Evolutionary conservation across 768 basidiomycete species (phyloP), one percentile per base, ranked within the genome.

Genomic region (Tylopilus vinaceipallidus): DNA sequence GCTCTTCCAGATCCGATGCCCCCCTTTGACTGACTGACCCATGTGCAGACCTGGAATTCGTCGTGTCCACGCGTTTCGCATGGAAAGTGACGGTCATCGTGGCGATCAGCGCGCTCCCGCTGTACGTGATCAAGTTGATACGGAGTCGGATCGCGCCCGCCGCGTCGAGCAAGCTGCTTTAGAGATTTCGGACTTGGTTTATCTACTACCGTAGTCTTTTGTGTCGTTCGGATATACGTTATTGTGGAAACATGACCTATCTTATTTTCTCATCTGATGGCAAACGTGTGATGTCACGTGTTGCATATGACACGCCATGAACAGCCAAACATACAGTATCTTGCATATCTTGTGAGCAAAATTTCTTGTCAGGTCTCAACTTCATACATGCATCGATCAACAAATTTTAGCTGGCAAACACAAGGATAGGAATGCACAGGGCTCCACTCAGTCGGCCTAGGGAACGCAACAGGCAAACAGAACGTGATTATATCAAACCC

Each of bases 61-160:
- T 98, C 33, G 75, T 95, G 5, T 91, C 95, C 5, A 63, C 82
- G 29, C 80, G 82, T 20, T 99, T 98, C 71, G 82, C 84, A 19
- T 95, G 91, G 91, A 98, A 98, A 71, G 90, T 97, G 12, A 88
- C 88, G 0, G 82, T 95, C 40, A 97, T 98, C 61, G 94, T 99
- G 3, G 92, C 88, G 7, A 81, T 99, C 70, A 95, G 93, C 58
- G 88, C 94, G 7, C 74, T 95, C 53, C 97, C 97, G 6, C 71
- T 99, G 36, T 97, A 88, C 65, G 78, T 95, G 57, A 82, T 95
- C 74, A 98, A 97, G 70, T 65, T 88, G 52, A 84, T 95, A 58
- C 83, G 86, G 59, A 83, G 85, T 72, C 79, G 87, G 66, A 75
- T 98, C 48, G 87, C 93, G 13, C 97, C 97, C 38, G 93, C 95